Base-by-base conservation (phyloP, 2,329 filamentous ascomycete genomes). In the Aspergillus tamarii region DNA sequence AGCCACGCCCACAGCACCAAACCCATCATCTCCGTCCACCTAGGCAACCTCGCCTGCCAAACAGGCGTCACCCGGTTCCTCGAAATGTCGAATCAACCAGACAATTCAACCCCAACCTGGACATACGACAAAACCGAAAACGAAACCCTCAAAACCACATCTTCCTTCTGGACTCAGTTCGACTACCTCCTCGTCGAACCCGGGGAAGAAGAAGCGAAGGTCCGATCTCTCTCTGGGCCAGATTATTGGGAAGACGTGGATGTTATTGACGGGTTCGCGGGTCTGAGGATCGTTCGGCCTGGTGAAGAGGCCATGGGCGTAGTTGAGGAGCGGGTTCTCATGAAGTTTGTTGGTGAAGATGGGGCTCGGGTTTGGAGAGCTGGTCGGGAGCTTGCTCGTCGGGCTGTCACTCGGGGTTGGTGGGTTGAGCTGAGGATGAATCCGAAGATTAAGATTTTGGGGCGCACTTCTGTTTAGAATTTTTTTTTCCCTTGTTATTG, bases 51-150 rank as follows among this genome's bases (percentile, higher is more conserved):
- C 28, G 84, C 86, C 2, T 88, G 86, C 61, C 88, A 89, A 71
- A 88, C 87, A 2, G 87, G 87, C 53, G 82, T 89, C 16, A 89
- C 87, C 0, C 82, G 85, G 0, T 89, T 89, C 70, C 76, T 87
- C 10, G 82, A 87, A 70, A 69, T 76, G 26, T 73, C 76, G 4
- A 59, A 63, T 36, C 67, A 72, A 19, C 10, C 56, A 62, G 48
- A 70, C 11, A 12, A 43, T n/a, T n/a, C 56, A 23, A 28, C 14
- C 10, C 23, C 45, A 16, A 55, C 69, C 6, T 89, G 86, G 85
- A 69, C 76, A 1, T 89, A 89, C 72, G 87, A 89, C 72, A 89
- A 89, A 71, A 87, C 86, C 0, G 86, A 86, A 68, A 79, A 86
- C 54, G 77, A 82, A 32, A 67, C 74, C 2, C 67, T 71, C 2